Evolutionary conservation across 1,284 basidiomycete genomes (phyloP), one percentile per base, ranked within the genome.

Genomic region (Lentinus polychrous): DNA sequence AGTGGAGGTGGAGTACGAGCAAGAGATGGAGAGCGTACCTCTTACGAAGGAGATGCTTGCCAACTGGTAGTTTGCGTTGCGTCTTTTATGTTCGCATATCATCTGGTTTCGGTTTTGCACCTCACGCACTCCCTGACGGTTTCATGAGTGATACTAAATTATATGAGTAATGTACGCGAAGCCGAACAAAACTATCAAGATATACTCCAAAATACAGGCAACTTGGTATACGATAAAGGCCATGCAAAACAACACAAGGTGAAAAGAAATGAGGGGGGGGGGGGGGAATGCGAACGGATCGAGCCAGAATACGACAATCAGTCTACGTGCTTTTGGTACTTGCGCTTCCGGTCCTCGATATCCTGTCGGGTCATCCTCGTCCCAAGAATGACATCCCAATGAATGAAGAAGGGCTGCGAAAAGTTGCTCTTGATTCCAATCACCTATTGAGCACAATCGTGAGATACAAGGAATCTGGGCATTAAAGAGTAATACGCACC

Each of bases 361-460:
- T 89, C 82, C 52, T 74, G 61, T 36, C 86, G 73, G 5, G 85
- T 88, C 82, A 94, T 84, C 36, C 87, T 76, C 3, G 91, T 94
- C 35, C 87, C 86, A 40, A 94, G 73, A 22, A 94, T 61, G 4
- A 70, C 67, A 65, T 92, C 90, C 90, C 90, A 93, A 56, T 91
- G 89, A 48, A 91, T 69, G 63, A 91, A 97, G 74, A 93, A 96
- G 2, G 94, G 94, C 65, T 96, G 95, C 15, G 91, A 81, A 64
- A 95, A 99, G 66, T 99, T 99, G 50, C 83, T 88, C 69, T 97
- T 96, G 70, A 98, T 91, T 2, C 96, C 95, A 57, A 92, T 86
- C 50, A 78, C 72, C 83, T 94, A 20, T 33, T 12, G 12, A 32
- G 15, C 10, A 5, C 27, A 10, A 33, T 15, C 49, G 40, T 15